Conservation (phyloP, 768 basidiomycete genomes). For the Mycena amicta region DNA sequence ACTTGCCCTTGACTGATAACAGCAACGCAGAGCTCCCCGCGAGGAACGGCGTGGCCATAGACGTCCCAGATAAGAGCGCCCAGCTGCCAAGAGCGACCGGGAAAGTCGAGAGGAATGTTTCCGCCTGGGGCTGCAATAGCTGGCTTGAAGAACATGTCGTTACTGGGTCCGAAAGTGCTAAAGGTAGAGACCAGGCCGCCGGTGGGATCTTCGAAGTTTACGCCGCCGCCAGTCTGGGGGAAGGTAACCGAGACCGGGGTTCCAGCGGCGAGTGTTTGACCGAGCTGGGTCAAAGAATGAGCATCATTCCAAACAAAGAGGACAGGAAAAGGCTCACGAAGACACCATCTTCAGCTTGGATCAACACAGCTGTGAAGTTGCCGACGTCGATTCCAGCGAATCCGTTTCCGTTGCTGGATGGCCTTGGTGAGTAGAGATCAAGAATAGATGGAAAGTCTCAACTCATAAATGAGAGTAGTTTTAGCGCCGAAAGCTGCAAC, state of each 20-base stretch:
- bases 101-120: slow-evolving; percentile 49
- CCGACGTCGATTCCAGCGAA: slow-evolving; percentile 47
- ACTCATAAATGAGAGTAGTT: slow-evolving; percentile 58
- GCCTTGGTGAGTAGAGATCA: not conserved
- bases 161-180: slow-evolving; percentile 60
- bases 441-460: not conserved
- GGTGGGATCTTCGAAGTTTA: slow-evolving; percentile 47
- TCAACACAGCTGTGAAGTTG: slow-evolving; percentile 50
- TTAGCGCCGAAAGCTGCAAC: slow-evolving; percentile 55
- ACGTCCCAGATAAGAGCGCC: slow-evolving; percentile 46
- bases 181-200: slow-evolving; percentile 61
- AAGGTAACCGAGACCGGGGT: slow-evolving; percentile 45
- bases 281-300: slow-evolving; percentile 39
- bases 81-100: slow-evolving; percentile 44
- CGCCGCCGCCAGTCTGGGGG: slow-evolving; percentile 46
- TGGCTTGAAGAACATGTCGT: slow-evolving; percentile 62
- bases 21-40: slow-evolving; percentile 49
- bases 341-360: slow-evolving; percentile 56
- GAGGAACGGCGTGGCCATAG: slow-evolving; percentile 49
- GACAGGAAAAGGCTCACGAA: slow-evolving; percentile 42
- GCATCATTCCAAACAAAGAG: not conserved
- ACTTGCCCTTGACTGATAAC: slow-evolving; percentile 42
- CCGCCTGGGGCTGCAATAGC: slow-evolving; percentile 57
- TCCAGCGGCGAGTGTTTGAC: slow-evolving; percentile 50
- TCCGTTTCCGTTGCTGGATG: slow-evolving; percentile 50